Conservation (phyloP, 176 grass and related monocot genomes). For the Chloris gayana region DNA sequence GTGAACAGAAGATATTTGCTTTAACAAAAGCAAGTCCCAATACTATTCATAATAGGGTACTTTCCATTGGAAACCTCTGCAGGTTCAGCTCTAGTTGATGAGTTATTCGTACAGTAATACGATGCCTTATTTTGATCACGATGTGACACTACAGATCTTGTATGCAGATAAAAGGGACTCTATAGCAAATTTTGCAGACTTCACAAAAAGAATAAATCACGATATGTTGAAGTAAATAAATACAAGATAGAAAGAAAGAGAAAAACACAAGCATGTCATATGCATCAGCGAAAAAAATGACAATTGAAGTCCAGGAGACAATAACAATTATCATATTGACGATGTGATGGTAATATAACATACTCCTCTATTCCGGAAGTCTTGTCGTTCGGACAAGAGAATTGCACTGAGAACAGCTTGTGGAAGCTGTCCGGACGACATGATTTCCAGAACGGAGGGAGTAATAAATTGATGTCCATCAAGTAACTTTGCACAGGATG, state of each 20-base stretch:
- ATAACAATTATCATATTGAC: not conserved
- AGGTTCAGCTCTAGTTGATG: not conserved
- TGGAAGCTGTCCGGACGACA: no score
- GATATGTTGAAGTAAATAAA: not conserved
- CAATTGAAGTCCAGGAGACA: not conserved
- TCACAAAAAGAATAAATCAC: not conserved
- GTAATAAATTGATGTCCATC: not conserved
- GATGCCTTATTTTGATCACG: conserved; percentile 8
- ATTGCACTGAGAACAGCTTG: no score
- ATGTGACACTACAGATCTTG: not conserved
- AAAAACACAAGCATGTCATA: not conserved
- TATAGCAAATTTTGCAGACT: not conserved
- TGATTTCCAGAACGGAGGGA: no score
- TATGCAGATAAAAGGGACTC: not conserved
- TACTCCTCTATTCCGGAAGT: no score
- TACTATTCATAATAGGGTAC: not conserved
- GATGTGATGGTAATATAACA: not conserved
- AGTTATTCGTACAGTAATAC: not conserved
- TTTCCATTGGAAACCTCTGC: not conserved
- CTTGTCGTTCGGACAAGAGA: no score
- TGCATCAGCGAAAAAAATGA: not conserved
- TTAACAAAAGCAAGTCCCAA: not conserved
- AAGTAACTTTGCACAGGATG: not conserved
- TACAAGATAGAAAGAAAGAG: not conserved
- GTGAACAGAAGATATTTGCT: not conserved